Evolutionary conservation across 2,329 filamentous ascomycete genomes (phyloP), one percentile per base, ranked within the genome.

Genomic region (Alternaria arbusti): DNA sequence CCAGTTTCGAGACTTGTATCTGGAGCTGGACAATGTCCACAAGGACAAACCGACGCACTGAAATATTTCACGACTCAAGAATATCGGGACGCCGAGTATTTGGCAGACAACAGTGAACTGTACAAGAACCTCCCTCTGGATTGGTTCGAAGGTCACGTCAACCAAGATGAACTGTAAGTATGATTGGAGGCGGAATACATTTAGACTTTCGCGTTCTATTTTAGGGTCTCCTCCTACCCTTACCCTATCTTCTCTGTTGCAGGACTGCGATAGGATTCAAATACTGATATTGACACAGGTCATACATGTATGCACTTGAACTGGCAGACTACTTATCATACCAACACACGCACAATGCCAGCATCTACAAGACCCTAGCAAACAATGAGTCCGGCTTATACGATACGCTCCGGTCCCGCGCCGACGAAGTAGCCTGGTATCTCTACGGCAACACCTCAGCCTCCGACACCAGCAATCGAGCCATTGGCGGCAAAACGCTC

Each of bases 281-380:
- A 32, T 8, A 25, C 57, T 66, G 17, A 67, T 43, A 25, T 15
- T 28, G 10, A 45, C 22, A 30, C 12, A 85, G 83, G 54, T 81
- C 82, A 57, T 88, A 87, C 70, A 74, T 73, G 10, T 85, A 88
- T 60, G 86, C 87, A 3, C 82, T 84, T 64, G 71, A 80, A 12
- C 85, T 89, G 63, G 86, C 83, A 57, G 86, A 89, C 63, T 88
- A 85, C 68, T 75, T 89, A 47, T 81, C 83, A 30, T 89, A 89
- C 72, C 80, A 83, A 43, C 82, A 82, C 54, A 70, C 79, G 17
- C 86, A 89, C 75, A 87, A 89, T 67, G 69, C 70, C 10, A 83
- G 79, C 6, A 76, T 83, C 22, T 71, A 77, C 51, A 62, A 70
- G 3, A 64, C 71, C 1, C 69, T 83, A n/a, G 52, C 70, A n/a